Conservation (phyloP, 768 basidiomycete genomes). For the Boletus rubropictus region DNA sequence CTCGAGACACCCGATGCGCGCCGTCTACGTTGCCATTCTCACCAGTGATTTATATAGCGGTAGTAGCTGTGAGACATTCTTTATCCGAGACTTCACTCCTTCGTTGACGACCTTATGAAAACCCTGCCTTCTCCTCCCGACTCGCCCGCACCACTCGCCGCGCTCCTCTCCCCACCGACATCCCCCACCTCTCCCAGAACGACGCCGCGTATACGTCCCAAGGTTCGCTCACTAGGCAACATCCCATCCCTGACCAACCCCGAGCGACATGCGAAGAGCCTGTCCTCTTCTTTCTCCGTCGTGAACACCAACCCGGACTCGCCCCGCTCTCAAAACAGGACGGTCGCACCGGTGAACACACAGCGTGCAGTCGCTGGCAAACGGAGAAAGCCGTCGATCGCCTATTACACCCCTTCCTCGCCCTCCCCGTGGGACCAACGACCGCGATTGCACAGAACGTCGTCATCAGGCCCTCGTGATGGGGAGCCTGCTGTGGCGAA, state of each 20-base stretch:
- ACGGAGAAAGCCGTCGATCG: constrained; percentile 27
- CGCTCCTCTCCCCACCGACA: constrained; percentile 19
- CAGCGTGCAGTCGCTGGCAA: neutral
- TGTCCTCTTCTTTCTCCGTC: constrained; percentile 5
- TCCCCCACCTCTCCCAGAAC: constrained; percentile 14
- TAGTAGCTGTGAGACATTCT: neutral
- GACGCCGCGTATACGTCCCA: constrained; percentile 13
- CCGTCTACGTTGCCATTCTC: neutral
- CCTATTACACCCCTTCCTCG: constrained; percentile 25
- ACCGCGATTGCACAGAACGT: neutral
- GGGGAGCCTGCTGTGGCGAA: constrained; percentile 1
- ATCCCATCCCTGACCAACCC: neutral
- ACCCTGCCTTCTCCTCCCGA: neutral
- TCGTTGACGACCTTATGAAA: neutral
- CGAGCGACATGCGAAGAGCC: neutral
- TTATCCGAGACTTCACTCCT: neutral
- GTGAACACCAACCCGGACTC: neutral
- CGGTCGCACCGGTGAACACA: neutral
- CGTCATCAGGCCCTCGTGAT: constrained; percentile 3
- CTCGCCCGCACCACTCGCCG: neutral
- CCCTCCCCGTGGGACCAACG: constrained; percentile 23
- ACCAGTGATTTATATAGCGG: neutral
- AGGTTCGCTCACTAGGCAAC: neutral
- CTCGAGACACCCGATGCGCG: neutral
- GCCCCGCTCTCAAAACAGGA: neutral